A percentile compares a stretch with the other conserved stretches of the same genome.
Evolutionary conservation across 805 yeast species (phyloP).

Genomic region (Candida koratica): DNA sequence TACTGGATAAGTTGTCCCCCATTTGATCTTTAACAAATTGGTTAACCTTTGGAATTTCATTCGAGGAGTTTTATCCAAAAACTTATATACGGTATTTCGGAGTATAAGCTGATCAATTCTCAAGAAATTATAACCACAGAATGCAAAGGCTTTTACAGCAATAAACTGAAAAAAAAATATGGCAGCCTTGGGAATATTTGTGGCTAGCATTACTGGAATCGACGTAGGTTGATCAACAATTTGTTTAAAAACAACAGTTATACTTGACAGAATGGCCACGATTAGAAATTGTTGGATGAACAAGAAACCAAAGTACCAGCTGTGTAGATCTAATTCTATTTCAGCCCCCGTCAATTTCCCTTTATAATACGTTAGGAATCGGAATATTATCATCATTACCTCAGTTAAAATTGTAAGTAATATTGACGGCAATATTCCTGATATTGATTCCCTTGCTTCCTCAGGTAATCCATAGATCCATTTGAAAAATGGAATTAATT

Average conservation of each 20-base stretch:
- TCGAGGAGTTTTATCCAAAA: constrained; percentile 60
- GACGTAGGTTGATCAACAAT: constrained; percentile 67
- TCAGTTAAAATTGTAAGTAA: constrained; percentile 62
- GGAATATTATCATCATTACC: constrained; percentile 54
- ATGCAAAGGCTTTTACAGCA: constrained; percentile 68
- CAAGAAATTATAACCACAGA: constrained; percentile 67
- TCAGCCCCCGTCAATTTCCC: constrained; percentile 60
- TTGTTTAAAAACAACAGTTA: constrained; percentile 58
- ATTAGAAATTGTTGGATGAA: constrained; percentile 83
- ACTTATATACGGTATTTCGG: constrained; percentile 30
- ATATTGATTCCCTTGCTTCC: constrained; percentile 47
- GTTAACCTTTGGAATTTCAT: constrained; percentile 45
- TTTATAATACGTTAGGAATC: constrained; percentile 50
- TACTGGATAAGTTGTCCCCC: constrained; percentile 79
- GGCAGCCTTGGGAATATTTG: constrained; percentile 79
- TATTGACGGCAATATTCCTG: constrained; percentile 66
- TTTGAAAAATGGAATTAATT: constrained; percentile 54
- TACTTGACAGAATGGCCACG: constrained; percentile 78
- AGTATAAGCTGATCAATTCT: constrained; percentile 51
- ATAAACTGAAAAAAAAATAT: constrained; percentile 80
- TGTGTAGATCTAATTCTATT: constrained; percentile 66
- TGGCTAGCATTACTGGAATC: constrained; percentile 67
- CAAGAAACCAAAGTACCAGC: constrained; percentile 72
- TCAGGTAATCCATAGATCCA: constrained; percentile 57
- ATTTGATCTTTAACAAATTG: constrained; percentile 45